Evolutionary conservation across 2,329 filamentous ascomycete genomes (phyloP).

Genomic region (Didymella pomorum): DNA sequence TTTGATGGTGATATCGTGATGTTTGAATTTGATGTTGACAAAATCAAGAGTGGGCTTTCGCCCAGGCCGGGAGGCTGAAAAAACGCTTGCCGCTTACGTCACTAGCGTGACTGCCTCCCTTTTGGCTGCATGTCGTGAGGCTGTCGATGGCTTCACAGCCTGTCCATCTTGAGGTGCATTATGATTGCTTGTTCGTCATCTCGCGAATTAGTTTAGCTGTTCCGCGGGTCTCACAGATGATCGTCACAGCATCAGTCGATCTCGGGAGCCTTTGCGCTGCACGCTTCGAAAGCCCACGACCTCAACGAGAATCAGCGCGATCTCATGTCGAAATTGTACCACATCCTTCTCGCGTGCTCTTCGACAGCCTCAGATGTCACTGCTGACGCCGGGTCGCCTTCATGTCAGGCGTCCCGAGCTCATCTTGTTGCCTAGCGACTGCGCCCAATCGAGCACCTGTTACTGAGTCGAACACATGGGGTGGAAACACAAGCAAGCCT

Average conservation of each 20-base stretch:
- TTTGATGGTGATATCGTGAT: background rate
- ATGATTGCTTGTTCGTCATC: too few species aligned
- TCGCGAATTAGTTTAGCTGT: too few species aligned
- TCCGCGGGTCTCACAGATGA: background rate
- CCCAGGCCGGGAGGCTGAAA: background rate
- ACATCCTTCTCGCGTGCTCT: background rate
- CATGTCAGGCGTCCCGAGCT: background rate
- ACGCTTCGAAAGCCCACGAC: background rate
- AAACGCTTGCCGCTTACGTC: constrained; percentile 1
- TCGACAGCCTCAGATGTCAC: background rate
- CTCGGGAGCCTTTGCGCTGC: background rate
- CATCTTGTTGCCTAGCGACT: background rate
- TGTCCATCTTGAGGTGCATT: background rate
- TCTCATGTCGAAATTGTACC: background rate
- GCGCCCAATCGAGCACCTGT: background rate
- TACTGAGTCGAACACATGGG: background rate
- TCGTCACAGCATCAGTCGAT: background rate
- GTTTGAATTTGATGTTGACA: background rate
- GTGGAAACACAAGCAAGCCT: background rate
- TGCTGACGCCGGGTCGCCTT: background rate
- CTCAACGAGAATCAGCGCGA: background rate
- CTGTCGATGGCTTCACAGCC: background rate
- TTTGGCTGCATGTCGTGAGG: background rate
- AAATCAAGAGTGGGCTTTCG: background rate
- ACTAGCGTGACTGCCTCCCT: background rate